Evolutionary conservation across 768 basidiomycete genomes (phyloP), one percentile per base, ranked within the genome.

Genomic region (Lactarius vividus): DNA sequence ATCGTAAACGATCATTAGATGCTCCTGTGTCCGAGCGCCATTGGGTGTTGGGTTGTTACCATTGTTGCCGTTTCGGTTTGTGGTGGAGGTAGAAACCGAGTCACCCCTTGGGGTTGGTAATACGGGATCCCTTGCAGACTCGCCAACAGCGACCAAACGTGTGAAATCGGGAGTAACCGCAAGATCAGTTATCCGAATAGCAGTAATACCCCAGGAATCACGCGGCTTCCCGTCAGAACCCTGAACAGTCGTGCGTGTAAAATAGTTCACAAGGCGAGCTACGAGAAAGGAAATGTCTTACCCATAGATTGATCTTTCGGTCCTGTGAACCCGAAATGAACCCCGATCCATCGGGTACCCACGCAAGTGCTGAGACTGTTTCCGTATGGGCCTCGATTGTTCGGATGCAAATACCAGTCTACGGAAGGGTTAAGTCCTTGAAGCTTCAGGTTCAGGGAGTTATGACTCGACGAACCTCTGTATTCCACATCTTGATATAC

Each of bases 271-370:
- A 49, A 61, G 40, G 44, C 53, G 55, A 61, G 61, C 46, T 58
- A 64, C 42, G 57, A 33, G 40, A 57, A 26, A 64, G 59, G 18
- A 61, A 49, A 62, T 53, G 39, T 74, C 85, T 57, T 76, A 94
- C 94, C 94, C 94, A 96, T 64, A 88, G 84, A 53, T 88, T 82
- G 65, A 92, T 87, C 76, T 86, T 89, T 68, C 88, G 85, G 75
- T 98, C 96, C 73, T 96, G 80, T 52, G 90, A 90, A 58, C 88
- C 89, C 13, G 94, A 96, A 70, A 97, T 84, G 74, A 98, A 97
- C 9, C 92, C 94, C 26, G 86, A 86, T 39, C 89, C 89, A 74
- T 97, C 91, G 23, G 94, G 91, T 46, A 94, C 79, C 93, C 94
- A 98, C 35, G 85, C 83, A 40, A 98, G 82, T 2, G 93, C 86